phyloP scores from a whole-genome alignment of 140 eudicot species.

The Flaveria floridana region DNA sequence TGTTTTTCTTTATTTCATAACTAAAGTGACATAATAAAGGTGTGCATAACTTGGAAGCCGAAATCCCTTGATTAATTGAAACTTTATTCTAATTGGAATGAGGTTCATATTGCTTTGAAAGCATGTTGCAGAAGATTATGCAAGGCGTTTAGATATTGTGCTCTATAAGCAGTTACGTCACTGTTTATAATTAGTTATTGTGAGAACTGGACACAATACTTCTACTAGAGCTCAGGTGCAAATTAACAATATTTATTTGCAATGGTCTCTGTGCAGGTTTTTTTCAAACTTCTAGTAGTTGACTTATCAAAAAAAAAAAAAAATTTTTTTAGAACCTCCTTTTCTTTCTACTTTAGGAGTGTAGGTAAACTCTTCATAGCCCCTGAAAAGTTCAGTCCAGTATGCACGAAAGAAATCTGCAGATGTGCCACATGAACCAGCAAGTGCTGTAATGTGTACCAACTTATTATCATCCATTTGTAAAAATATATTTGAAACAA shows the following conservation, averaged over 20 bases:
- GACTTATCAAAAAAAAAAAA: neutral
- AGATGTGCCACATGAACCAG: neutral
- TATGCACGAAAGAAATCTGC: neutral
- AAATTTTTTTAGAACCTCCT: neutral
- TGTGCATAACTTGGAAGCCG: conserved; percentile 9
- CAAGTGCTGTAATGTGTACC: neutral
- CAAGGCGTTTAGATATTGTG: neutral
- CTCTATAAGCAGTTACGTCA: neutral
- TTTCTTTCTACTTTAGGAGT: neutral
- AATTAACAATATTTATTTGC: neutral
- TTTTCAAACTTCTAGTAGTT: neutral
- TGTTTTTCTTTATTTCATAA: neutral
- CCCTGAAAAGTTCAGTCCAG: neutral
- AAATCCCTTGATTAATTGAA: conserved; percentile 10
- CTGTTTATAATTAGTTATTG: conserved; percentile 1
- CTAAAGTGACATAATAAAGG: conserved; percentile 19
- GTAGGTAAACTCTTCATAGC: neutral
- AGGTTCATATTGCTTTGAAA: neutral
- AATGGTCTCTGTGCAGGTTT: neutral
- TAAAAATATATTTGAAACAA: neutral
- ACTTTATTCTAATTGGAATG: neutral
- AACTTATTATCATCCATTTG: neutral
- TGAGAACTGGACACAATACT: neutral
- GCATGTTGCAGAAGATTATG: neutral
- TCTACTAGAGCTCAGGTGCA: conserved; percentile 15